These are phyloP conservation scores for Myriosclerotinia scirpicola DNA, from an alignment of 2,329 filamentous ascomycete species.

Conservation along the genomic window DNA sequence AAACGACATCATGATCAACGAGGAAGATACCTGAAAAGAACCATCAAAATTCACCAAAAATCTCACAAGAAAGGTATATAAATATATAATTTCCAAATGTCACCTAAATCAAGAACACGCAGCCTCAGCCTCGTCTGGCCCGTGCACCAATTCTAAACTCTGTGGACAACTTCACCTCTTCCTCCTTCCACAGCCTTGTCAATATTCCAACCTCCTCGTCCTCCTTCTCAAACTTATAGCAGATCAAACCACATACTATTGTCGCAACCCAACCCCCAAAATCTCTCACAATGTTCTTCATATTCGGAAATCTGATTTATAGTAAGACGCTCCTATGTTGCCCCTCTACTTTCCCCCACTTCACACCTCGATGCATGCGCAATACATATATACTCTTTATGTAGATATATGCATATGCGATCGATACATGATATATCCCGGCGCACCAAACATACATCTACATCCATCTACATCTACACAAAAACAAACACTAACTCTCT, in stretches of 20 bases:
- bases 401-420: background rate
- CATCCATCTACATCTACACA: background rate
- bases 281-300: conserved; percentile 62
- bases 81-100: conserved; percentile 3
- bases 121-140: conserved; percentile 10
- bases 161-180: conserved; percentile 21
- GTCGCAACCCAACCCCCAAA: background rate
- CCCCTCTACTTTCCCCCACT: background rate
- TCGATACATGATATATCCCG: background rate
- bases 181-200: conserved; percentile 21
- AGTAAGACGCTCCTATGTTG: conserved; percentile 47
- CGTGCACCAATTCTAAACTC: conserved; percentile 9
- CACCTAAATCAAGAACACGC: conserved; percentile 1
- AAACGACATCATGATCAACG: no score
- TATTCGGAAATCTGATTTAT: conserved; percentile 70
- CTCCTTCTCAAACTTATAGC: background rate
- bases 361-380: background rate
- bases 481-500: background rate
- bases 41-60: background rate
- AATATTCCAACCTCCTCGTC: conserved; percentile 17
- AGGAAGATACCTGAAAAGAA: conserved; percentile 1
- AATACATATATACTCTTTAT: background rate
- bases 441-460: background rate
- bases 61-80: background rate
- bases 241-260: conserved; percentile 15